phyloP scores from a whole-genome alignment of 768 basidiomycete genomes.

The Steccherinum ochraceum region DNA sequence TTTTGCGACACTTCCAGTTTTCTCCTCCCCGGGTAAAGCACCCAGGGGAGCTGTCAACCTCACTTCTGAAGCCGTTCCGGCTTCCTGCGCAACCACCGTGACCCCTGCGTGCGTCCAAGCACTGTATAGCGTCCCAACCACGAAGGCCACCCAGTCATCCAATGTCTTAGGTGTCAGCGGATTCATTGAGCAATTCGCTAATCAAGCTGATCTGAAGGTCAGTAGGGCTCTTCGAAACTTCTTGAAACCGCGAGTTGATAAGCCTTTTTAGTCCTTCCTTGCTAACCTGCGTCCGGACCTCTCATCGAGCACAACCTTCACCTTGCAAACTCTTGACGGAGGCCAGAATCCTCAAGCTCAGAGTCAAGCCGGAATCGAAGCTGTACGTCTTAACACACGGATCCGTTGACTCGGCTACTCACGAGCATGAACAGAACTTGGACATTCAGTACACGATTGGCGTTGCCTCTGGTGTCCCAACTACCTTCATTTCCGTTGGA shows the following conservation, averaged over 20 bases:
- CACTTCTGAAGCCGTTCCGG: slow-evolving; percentile 16
- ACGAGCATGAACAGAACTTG: slow-evolving; percentile 25
- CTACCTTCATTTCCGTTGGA: slow-evolving; percentile 28
- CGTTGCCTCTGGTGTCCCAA: slow-evolving; percentile 24
- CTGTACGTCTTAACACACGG: too few relatives aligned
- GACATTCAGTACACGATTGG: slow-evolving; percentile 34
- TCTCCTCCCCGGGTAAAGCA: slow-evolving; percentile 19
- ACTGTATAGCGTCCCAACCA: slow-evolving; percentile 29
- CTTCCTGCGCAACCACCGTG: slow-evolving; percentile 17
- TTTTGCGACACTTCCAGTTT: slow-evolving; percentile 5
- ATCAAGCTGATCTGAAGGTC: slow-evolving; percentile 22
- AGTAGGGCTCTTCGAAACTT: neutral
- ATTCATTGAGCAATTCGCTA: slow-evolving; percentile 25
- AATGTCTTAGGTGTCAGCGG: slow-evolving; percentile 27
- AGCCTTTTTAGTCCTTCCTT: slow-evolving; percentile 19
- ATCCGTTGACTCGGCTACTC: too few relatives aligned
- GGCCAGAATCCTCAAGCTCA: slow-evolving; percentile 20
- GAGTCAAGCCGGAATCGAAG: slow-evolving; percentile 22
- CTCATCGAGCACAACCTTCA: slow-evolving; percentile 16
- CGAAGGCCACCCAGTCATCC: slow-evolving; percentile 17
- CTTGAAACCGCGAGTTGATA: slow-evolving; percentile 20
- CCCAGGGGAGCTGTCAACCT: slow-evolving; percentile 15
- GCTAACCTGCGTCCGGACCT: slow-evolving; percentile 18
- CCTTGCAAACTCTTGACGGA: slow-evolving; percentile 20
- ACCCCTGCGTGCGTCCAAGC: slow-evolving; percentile 27